A percentile compares a stretch with the other conserved stretches of the same genome.
Evolutionary conservation across 345 rosid species (phyloP).

Genomic region (Eutrema yunnanense): DNA sequence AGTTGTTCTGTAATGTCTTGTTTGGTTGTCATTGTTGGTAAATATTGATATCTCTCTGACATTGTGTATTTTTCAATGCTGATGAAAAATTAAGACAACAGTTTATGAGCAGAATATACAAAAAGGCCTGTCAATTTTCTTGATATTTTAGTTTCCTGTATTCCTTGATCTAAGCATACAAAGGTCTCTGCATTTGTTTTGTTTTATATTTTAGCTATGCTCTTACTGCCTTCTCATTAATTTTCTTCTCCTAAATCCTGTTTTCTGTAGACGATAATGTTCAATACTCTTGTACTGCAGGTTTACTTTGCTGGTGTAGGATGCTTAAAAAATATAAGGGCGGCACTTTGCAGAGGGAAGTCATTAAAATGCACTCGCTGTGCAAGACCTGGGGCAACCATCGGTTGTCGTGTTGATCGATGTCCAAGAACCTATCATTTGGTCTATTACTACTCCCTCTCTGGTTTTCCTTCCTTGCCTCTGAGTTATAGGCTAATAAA

Average conservation of each 20-base stretch:
- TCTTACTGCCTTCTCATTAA: neutral
- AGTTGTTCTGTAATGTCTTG: neutral
- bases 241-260: neutral
- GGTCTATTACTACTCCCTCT: slow-evolving; percentile 45
- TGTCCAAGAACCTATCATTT: slow-evolving; percentile 97
- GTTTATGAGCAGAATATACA: neutral
- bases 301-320: slow-evolving; percentile 99
- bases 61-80: neutral
- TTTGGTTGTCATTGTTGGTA: neutral
- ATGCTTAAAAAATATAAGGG: slow-evolving; percentile 86
- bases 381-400: slow-evolving; percentile 98
- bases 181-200: neutral
- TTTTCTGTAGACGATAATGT: slow-evolving; percentile 11
- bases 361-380: slow-evolving; percentile 93
- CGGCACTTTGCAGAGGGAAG: slow-evolving; percentile 93
- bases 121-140: neutral
- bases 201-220: neutral
- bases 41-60: slow-evolving; percentile 2
- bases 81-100: neutral
- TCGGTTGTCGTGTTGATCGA: slow-evolving; percentile 97
- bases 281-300: slow-evolving; percentile 37
- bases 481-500: slow-evolving; percentile 1
- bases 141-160: neutral
- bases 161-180: slow-evolving; percentile 10
- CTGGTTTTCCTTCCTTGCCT: neutral